A percentile compares a stretch with the other conserved stretches of the same genome.
Evolutionary conservation across 2,329 filamentous ascomycete species (phyloP).

Genomic region (Pseudonectria buxi): DNA sequence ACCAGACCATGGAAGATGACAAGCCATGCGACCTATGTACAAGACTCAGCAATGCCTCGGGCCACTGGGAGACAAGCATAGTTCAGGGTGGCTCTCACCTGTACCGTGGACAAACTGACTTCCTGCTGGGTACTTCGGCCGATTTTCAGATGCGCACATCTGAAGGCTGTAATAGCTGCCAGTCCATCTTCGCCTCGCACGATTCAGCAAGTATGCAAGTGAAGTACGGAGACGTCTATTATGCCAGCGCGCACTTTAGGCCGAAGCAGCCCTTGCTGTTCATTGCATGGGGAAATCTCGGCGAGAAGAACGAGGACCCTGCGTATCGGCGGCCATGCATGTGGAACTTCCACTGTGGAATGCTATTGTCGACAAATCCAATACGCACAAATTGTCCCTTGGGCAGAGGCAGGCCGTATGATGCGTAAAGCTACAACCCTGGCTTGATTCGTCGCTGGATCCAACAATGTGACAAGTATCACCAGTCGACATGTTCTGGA

Average conservation of each 20-base stretch:
- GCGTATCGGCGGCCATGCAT: not conserved
- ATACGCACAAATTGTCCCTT: not conserved
- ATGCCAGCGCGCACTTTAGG: constrained; percentile 2
- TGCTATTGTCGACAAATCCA: constrained; percentile 3
- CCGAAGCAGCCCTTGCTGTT: constrained; percentile 1
- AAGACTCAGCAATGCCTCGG: not conserved
- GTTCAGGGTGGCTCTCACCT: not conserved
- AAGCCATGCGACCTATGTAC: not conserved
- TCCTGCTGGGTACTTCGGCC: constrained; percentile 1
- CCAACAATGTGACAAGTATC: constrained; percentile 3
- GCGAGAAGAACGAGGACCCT: constrained; percentile 1
- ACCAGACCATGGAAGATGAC: not conserved
- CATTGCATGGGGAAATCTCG: constrained; percentile 2
- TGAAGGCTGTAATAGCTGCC: constrained; percentile 1
- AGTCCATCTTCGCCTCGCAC: not conserved
- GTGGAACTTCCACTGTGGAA: not conserved
- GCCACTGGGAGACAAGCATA: not conserved
- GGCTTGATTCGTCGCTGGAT: constrained; percentile 4
- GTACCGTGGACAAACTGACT: constrained; percentile 1
- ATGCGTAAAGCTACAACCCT: constrained; percentile 1
- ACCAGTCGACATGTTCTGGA: constrained; percentile 1
- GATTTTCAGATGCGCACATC: constrained; percentile 1
- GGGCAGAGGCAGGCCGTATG: constrained; percentile 3
- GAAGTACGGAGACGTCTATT: constrained; percentile 1
- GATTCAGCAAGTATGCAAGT: not conserved